Evolutionary conservation across 163 green algal genomes (phyloP).

Genomic region (Picocystis sp.): DNA sequence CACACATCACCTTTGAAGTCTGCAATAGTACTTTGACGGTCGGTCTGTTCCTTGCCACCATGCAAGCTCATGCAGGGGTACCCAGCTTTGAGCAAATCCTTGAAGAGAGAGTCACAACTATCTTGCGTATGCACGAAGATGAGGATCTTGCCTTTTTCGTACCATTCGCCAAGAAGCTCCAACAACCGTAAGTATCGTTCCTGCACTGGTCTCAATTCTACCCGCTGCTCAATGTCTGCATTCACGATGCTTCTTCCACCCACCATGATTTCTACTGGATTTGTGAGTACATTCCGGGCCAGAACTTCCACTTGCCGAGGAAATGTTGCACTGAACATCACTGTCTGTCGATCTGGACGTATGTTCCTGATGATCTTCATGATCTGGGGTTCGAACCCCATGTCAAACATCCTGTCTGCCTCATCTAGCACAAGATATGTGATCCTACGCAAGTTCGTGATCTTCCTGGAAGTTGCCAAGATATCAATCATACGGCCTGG

Average conservation of each 20-base stretch:
- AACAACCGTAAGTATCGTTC: slow-evolving; percentile 78
- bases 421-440: slow-evolving; percentile 95
- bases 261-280: slow-evolving; percentile 83
- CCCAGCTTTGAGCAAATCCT: slow-evolving; percentile 78
- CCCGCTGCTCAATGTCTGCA: slow-evolving; percentile 73
- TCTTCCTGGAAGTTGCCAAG: slow-evolving; percentile 68
- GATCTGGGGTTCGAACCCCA: slow-evolving; percentile 93
- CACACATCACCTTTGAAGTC: slow-evolving; percentile 90
- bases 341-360: slow-evolving; percentile 32
- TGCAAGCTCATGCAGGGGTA: slow-evolving; percentile 92
- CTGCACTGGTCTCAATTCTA: slow-evolving; percentile 54
- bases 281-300: slow-evolving; percentile 36
- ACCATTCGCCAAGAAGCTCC: slow-evolving; percentile 79
- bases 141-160: slow-evolving; percentile 38
- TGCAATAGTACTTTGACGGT: slow-evolving; percentile 76
- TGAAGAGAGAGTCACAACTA: slow-evolving; percentile 75
- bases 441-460: slow-evolving; percentile 85
- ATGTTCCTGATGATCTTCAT: slow-evolving; percentile 23
- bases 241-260: slow-evolving; percentile 86
- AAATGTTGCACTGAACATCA: slow-evolving; percentile 51
- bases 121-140: slow-evolving; percentile 90
- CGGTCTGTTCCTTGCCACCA: slow-evolving; percentile 90
- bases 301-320: slow-evolving; percentile 35
- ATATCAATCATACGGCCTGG: slow-evolving; percentile 97
- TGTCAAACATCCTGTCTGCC: slow-evolving; percentile 97